Base-by-base conservation (phyloP, 352 stramenopile genomes). In the Phytophthora pluvialis region DNA sequence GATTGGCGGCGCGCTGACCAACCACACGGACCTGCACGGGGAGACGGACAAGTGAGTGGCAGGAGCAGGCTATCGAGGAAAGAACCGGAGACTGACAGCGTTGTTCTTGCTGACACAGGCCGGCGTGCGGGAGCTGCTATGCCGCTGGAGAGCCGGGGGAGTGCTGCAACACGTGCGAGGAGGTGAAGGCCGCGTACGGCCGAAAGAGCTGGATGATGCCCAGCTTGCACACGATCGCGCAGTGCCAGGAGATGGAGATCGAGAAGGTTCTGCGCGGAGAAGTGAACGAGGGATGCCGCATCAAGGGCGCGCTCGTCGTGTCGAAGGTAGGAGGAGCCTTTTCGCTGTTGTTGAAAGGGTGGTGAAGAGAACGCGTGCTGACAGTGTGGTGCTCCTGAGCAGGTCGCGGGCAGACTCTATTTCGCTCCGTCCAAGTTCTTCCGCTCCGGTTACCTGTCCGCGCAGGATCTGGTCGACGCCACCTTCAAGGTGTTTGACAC, bases 361-460 rank as follows among this genome's bases (percentile, higher is more conserved):
- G 16, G 4, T 12, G n/a, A 29, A 28, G 18, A 21, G 28, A 21
- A 40, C 3, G 12, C 1, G 12, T 40, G 12, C 48, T 70, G 48
- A 57, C n/a, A 39, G 35, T 44, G 21, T 59, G 28, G 10, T 56
- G 28, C 6, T 60, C 21, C n/a, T 62, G 0, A 60, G 3, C 29
- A 94, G 86, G 86, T 93, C 32, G 82, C 83, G 13, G 87, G 84
- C 11, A 89, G 85, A 46, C 52, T 95, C 13, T 93, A 92, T 61
- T 95, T 95, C 59, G 86, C 86, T 51, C 86, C 86, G 21, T 90
- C 84, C 53, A 93, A 91, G 69, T 88, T 88, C 65, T 93, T 95
- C 56, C 78, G 80, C 58, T 90, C 81, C 36, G 87, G 87, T 3
- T 95, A 95, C 60, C 74, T 91, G 49, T 82, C 80, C 1, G 64